These are phyloP conservation scores for Malassezia sp. DNA, from an alignment of 1,284 basidiomycete genomes.

Conservation along the genomic window DNA sequence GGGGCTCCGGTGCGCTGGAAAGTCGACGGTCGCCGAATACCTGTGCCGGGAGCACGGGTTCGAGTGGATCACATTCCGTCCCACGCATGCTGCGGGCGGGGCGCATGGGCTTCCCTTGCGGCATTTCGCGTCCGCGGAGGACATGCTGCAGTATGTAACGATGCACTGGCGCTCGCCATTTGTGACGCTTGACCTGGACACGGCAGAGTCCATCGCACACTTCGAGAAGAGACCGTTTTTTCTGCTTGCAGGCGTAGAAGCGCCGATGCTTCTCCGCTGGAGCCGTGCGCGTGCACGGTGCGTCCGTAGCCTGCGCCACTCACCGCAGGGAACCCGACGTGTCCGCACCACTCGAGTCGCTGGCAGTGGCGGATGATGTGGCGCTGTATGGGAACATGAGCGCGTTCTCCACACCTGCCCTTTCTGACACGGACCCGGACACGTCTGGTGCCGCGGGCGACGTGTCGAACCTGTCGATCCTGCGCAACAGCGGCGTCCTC, in stretches of 20 bases:
- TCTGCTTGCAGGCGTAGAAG: constrained; percentile 72
- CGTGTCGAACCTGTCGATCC: constrained; percentile 8
- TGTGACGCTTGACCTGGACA: constrained; percentile 66
- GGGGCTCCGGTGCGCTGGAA: constrained; percentile 71
- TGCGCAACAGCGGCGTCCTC: not conserved
- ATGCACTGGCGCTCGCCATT: constrained; percentile 67
- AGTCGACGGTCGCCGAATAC: constrained; percentile 63
- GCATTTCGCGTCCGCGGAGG: constrained; percentile 29
- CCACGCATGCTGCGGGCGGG: not conserved
- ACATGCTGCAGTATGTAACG: constrained; percentile 66
- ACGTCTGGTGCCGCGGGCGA: not conserved
- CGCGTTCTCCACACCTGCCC: too few relatives aligned
- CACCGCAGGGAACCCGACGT: not conserved
- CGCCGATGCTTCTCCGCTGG: constrained; percentile 56
- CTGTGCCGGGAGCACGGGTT: constrained; percentile 54
- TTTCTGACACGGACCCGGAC: not conserved
- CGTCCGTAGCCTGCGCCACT: constrained; percentile 5
- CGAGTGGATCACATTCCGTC: constrained; percentile 36
- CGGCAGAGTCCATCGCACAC: constrained; percentile 53
- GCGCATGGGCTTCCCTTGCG: too few relatives aligned
- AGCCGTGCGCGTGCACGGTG: constrained; percentile 13
- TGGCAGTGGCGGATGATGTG: constrained; percentile 33
- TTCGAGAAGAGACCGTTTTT: constrained; percentile 86
- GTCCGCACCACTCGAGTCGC: constrained; percentile 25
- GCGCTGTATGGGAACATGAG: constrained; percentile 19